These are phyloP conservation scores for Thelonectria olida DNA, from an alignment of 2,329 filamentous ascomycete genomes.

Conservation along the genomic window DNA sequence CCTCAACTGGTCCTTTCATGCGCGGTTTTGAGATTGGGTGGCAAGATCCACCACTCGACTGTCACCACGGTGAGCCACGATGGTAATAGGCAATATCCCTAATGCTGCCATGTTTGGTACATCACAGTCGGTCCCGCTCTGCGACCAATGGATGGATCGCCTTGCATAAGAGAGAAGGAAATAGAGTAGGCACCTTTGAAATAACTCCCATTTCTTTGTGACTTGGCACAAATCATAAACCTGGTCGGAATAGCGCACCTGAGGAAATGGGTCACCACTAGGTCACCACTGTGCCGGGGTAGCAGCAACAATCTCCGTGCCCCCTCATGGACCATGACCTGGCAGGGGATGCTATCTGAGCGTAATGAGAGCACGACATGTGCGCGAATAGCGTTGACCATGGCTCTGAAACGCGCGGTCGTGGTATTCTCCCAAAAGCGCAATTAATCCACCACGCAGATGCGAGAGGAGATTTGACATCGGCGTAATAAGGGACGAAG, in stretches of 20 bases:
- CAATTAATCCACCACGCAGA: slow-evolving; percentile 27
- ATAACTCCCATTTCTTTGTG: slow-evolving; percentile 6
- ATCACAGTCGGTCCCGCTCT: slow-evolving; percentile 1
- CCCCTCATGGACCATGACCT: slow-evolving; percentile 18
- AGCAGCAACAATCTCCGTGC: slow-evolving; percentile 37
- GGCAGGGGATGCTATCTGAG: slow-evolving; percentile 28
- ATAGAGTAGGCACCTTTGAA: slow-evolving; percentile 4
- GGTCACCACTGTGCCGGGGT: neutral
- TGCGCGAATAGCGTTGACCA: slow-evolving; percentile 15
- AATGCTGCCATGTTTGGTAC: neutral
- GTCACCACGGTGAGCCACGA: slow-evolving; percentile 11
- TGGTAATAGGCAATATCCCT: neutral
- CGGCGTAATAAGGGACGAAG: neutral
- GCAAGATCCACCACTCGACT: slow-evolving; percentile 23
- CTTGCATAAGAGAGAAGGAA: slow-evolving; percentile 11
- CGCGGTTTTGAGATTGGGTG: slow-evolving; percentile 35
- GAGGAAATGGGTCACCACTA: neutral
- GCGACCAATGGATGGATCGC: slow-evolving; percentile 6
- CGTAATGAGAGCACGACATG: slow-evolving; percentile 23
- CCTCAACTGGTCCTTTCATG: slow-evolving; percentile 31
- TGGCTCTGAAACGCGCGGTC: slow-evolving; percentile 38
- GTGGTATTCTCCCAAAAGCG: slow-evolving; percentile 19
- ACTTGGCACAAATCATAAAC: slow-evolving; percentile 11
- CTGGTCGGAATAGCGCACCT: slow-evolving; percentile 8
- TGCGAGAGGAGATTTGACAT: slow-evolving; percentile 7